phyloP scores from a whole-genome alignment of 2,329 filamentous ascomycete genomes.

The Cladosporium sp. region DNA sequence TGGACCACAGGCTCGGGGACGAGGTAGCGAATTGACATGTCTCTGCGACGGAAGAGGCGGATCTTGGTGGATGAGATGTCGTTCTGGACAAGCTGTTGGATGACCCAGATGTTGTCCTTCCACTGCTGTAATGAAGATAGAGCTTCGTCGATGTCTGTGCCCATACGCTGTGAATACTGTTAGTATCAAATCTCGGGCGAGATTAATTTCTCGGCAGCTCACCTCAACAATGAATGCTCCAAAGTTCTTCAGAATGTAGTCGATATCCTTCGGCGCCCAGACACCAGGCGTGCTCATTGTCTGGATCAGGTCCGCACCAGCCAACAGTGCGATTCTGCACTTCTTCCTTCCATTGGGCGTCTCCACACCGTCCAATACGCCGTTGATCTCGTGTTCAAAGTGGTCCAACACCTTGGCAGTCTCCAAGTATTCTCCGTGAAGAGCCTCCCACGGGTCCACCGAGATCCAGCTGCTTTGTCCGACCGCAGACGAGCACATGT shows the following conservation, averaged over 20 bases:
- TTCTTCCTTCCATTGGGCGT: slow-evolving; percentile 66
- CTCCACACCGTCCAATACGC: slow-evolving; percentile 71
- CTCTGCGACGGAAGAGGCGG: slow-evolving; percentile 72
- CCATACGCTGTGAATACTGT: slow-evolving; percentile 78
- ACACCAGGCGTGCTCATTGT: slow-evolving; percentile 59
- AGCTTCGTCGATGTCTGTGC: slow-evolving; percentile 86
- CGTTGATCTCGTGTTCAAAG: slow-evolving; percentile 87
- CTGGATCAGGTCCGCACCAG: slow-evolving; percentile 61
- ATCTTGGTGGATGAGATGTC: slow-evolving; percentile 83
- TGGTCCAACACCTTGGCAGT: slow-evolving; percentile 89
- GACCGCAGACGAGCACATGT: slow-evolving; percentile 84
- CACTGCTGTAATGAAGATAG: slow-evolving; percentile 78
- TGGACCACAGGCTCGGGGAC: slow-evolving; percentile 73
- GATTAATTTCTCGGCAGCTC: slow-evolving; percentile 15
- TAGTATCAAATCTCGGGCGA: slow-evolving; percentile 33
- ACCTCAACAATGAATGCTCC: slow-evolving; percentile 73
- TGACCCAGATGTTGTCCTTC: slow-evolving; percentile 84
- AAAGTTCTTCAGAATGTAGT: slow-evolving; percentile 82
- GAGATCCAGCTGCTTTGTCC: slow-evolving; percentile 77
- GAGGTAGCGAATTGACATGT: slow-evolving; percentile 78
- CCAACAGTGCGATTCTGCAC: slow-evolving; percentile 76
- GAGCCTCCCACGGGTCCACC: slow-evolving; percentile 86
- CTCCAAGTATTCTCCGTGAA: slow-evolving; percentile 79
- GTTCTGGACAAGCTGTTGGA: slow-evolving; percentile 84
- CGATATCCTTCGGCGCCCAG: slow-evolving; percentile 81